phyloP scores from a whole-genome alignment of 2,329 filamentous ascomycete genomes.

The Aspergillus ochraceoroseus region DNA sequence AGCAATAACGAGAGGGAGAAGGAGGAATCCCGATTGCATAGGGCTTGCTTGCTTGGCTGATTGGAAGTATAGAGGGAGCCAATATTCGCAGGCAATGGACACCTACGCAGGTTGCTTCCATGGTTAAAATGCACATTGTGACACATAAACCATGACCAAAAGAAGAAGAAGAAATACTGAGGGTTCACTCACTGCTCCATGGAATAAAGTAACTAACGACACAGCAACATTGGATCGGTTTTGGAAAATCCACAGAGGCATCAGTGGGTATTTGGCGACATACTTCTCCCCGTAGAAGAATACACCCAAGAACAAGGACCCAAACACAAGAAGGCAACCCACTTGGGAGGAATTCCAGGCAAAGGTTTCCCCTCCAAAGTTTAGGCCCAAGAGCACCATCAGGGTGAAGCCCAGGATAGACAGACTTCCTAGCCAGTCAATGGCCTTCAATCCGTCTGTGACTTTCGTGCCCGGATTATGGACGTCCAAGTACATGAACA shows the following conservation, averaged over 20 bases:
- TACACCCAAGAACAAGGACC: neutral
- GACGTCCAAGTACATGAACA: constrained; percentile 52
- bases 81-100: constrained; percentile 67
- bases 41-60: constrained; percentile 58
- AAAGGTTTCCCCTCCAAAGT: constrained; percentile 50
- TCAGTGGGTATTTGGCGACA: neutral
- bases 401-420: constrained; percentile 47
- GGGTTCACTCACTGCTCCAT: neutral
- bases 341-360: constrained; percentile 52
- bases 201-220: neutral
- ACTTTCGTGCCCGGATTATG: constrained; percentile 52
- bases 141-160: neutral
- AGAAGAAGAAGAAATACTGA: neutral
- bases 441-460: constrained; percentile 45
- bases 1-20: constrained; percentile 60
- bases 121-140: no score
- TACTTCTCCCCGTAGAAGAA: constrained; percentile 1
- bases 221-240: neutral
- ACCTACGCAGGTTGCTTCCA: constrained; percentile 34
- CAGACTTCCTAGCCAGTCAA: constrained; percentile 52
- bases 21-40: constrained; percentile 61
- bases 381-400: constrained; percentile 50
- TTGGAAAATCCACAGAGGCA: neutral
- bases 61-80: constrained; percentile 72
- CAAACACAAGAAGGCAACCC: constrained; percentile 28